These are phyloP conservation scores for Sedum album DNA, from an alignment of 164 flowering plant genomes.

Conservation along the genomic window DNA sequence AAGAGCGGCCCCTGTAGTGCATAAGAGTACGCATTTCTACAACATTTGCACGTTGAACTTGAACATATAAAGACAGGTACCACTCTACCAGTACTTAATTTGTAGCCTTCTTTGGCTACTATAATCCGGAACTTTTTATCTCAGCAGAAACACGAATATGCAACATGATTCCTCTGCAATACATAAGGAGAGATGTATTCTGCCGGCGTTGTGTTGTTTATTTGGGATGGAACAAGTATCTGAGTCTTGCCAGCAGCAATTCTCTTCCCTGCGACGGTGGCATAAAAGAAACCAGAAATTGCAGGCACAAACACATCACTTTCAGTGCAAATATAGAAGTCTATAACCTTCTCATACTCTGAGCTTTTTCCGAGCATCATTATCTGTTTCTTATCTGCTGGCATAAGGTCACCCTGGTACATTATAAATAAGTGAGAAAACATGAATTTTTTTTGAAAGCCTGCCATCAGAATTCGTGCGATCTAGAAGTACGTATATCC, in stretches of 20 bases:
- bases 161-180: constrained; percentile 68
- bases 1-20: neutral
- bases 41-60: neutral
- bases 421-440: neutral
- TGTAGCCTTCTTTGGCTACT: constrained; percentile 1
- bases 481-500: neutral
- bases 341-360: constrained; percentile 58
- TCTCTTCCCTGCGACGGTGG: constrained; percentile 71
- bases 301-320: constrained; percentile 92
- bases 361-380: constrained; percentile 38
- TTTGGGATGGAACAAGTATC: constrained; percentile 57
- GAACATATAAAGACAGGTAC: neutral
- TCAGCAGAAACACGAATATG: constrained; percentile 78
- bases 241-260: constrained; percentile 55
- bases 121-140: neutral
- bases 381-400: constrained; percentile 49
- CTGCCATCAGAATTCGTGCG: neutral
- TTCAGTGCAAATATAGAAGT: constrained; percentile 71
- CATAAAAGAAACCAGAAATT: constrained; percentile 74
- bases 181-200: constrained; percentile 53
- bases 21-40: neutral
- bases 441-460: neutral
- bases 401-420: constrained; percentile 66
- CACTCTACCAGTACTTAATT: neutral
- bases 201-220: constrained; percentile 34